Conservation (phyloP, 306 rosid species). For the Quercus ilex region DNA sequence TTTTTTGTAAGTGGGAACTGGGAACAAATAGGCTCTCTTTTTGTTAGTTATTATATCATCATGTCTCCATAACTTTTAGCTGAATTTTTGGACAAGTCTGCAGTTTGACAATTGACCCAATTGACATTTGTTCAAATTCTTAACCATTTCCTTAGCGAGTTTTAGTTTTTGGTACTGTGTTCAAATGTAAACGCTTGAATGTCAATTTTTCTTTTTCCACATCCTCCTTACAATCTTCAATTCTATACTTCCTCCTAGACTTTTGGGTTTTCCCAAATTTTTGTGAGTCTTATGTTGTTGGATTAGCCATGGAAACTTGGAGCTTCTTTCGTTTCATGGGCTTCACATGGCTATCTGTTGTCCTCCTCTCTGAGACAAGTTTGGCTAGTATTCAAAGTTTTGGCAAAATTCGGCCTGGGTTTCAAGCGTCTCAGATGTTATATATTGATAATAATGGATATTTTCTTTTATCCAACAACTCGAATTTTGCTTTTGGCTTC, state of each 20-base stretch:
- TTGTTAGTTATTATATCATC: background rate
- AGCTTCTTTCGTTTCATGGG: constrained; percentile 15
- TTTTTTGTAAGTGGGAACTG: background rate
- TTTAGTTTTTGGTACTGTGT: background rate
- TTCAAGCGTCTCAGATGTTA: constrained; percentile 56
- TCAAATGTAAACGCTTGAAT: constrained; percentile 1
- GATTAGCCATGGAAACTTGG: constrained; percentile 43
- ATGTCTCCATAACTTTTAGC: too few species aligned
- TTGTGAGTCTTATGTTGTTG: background rate
- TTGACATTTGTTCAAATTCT: background rate
- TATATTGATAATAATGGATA: constrained; percentile 60
- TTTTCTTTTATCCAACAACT: constrained; percentile 53
- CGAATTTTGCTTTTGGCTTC: constrained; percentile 58
- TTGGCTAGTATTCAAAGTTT: constrained; percentile 29
- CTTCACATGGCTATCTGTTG: constrained; percentile 18
- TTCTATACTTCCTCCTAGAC: background rate
- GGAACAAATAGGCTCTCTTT: background rate
- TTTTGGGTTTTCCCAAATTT: background rate
- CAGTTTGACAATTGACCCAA: background rate
- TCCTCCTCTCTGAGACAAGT: constrained; percentile 32
- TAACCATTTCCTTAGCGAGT: background rate
- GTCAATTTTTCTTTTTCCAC: background rate
- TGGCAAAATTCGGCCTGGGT: constrained; percentile 43
- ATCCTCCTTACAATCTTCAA: background rate
- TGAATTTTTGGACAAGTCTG: background rate